Evolutionary conservation across 1,139 yeast species (phyloP).

Genomic region (Yarrowia galli): DNA sequence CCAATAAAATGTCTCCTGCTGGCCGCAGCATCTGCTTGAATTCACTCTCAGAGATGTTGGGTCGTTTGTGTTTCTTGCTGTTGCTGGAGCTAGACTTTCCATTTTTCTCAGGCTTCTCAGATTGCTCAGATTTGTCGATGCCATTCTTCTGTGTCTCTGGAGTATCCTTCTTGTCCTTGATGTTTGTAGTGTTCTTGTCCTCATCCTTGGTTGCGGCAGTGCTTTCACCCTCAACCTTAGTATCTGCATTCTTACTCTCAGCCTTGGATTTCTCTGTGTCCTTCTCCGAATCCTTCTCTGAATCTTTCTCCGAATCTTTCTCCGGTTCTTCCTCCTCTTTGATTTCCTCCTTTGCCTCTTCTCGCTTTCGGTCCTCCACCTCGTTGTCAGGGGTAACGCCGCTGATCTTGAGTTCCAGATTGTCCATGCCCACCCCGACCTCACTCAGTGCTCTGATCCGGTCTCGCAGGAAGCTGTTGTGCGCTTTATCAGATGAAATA

Average conservation of each 20-base stretch:
- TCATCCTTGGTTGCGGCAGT: not conserved
- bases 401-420: slow-evolving; percentile 19
- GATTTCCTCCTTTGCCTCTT: not conserved
- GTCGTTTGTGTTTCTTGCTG: slow-evolving; percentile 16
- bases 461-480: slow-evolving; percentile 33
- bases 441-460: slow-evolving; percentile 32
- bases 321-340: not conserved
- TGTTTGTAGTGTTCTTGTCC: not conserved
- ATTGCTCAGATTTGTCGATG: not conserved
- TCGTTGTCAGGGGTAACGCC: slow-evolving; percentile 17
- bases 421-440: slow-evolving; percentile 38
- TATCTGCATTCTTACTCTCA: not conserved
- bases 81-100: not conserved
- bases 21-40: slow-evolving; percentile 43
- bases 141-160: too few relatives aligned
- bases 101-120: not conserved
- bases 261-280: not conserved
- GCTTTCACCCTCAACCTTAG: not conserved
- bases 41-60: slow-evolving; percentile 36
- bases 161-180: not conserved
- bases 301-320: not conserved
- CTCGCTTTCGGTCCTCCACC: slow-evolving; percentile 1
- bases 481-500: slow-evolving; percentile 31
- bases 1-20: slow-evolving; percentile 45
- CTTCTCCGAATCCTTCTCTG: not conserved